Conservation (phyloP, 495 filamentous ascomycete species). For the Tuber calosporum region DNA sequence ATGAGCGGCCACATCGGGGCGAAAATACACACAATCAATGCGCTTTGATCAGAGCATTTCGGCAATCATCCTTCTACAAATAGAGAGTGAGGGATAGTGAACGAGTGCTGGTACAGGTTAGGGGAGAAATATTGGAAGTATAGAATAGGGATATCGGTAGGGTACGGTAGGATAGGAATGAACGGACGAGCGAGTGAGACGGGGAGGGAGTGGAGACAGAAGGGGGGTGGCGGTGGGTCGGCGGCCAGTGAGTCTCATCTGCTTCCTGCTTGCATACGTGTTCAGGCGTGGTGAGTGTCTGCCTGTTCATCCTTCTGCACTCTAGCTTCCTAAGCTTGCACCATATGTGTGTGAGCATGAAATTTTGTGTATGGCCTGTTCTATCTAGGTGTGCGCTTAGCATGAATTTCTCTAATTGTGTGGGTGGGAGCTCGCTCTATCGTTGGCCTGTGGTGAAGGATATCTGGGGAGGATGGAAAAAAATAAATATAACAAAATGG, state of each 20-base stretch:
- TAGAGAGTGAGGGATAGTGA: background rate
- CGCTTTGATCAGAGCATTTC: background rate
- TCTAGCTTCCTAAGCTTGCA: background rate
- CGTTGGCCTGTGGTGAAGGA: background rate
- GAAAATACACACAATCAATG: conserved; percentile 4
- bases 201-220: conserved; percentile 22
- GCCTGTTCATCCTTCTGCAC: conserved; percentile 1
- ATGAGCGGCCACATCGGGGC: background rate
- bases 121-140: background rate
- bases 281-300: conserved; percentile 26
- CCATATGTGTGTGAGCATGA: conserved; percentile 24
- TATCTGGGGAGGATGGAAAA: background rate
- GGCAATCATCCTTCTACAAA: background rate
- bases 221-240: conserved; percentile 30
- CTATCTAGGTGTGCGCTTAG: conserved; percentile 21
- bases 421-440: conserved; percentile 21
- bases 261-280: conserved; percentile 38
- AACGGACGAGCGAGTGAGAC: conserved; percentile 17
- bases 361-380: conserved; percentile 26
- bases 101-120: background rate
- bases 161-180: background rate
- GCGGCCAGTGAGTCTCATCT: conserved; percentile 38
- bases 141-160: background rate
- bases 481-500: background rate
- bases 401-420: conserved; percentile 11